Evolutionary conservation across 176 grass and related monocot genomes (phyloP).

Genomic region (Oryza glumipatula): DNA sequence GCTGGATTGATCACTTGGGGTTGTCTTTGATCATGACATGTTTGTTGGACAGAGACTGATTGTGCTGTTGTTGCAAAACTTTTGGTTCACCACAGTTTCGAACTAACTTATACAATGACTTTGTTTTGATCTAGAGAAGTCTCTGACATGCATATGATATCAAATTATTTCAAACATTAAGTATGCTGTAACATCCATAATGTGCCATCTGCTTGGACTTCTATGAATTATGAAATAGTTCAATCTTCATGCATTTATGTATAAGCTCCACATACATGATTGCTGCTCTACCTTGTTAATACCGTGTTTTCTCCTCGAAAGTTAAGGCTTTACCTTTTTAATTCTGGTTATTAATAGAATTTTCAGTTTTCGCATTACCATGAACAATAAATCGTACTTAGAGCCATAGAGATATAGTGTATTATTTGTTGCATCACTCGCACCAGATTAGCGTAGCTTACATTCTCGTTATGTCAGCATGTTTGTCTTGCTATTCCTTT

Average conservation of each 20-base stretch:
- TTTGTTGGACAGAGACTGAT: slow-evolving; percentile 13
- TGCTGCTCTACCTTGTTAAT: background rate
- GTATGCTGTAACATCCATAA: background rate
- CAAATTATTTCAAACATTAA: background rate
- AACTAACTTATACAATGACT: slow-evolving; percentile 34
- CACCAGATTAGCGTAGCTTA: background rate
- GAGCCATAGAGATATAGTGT: slow-evolving; percentile 14
- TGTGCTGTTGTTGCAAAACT: slow-evolving; percentile 11
- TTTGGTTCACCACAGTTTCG: background rate
- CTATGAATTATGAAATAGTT: background rate
- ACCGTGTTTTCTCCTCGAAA: background rate
- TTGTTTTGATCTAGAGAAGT: slow-evolving; percentile 17
- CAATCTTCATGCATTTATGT: background rate
- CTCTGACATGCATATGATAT: background rate
- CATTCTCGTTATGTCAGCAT: slow-evolving; percentile 35
- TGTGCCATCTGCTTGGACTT: background rate
- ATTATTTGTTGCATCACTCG: slow-evolving; percentile 17
- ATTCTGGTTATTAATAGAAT: background rate
- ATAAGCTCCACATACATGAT: slow-evolving; percentile 11
- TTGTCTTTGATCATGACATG: background rate
- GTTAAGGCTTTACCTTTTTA: background rate
- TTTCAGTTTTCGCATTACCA: slow-evolving; percentile 1
- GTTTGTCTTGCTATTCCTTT: slow-evolving; percentile 13
- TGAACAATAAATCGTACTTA: slow-evolving; percentile 12
- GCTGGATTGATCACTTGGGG: background rate